These are phyloP conservation scores for Chlamydomonas eustigma DNA, from an alignment of 139 green algal species.

Conservation along the genomic window DNA sequence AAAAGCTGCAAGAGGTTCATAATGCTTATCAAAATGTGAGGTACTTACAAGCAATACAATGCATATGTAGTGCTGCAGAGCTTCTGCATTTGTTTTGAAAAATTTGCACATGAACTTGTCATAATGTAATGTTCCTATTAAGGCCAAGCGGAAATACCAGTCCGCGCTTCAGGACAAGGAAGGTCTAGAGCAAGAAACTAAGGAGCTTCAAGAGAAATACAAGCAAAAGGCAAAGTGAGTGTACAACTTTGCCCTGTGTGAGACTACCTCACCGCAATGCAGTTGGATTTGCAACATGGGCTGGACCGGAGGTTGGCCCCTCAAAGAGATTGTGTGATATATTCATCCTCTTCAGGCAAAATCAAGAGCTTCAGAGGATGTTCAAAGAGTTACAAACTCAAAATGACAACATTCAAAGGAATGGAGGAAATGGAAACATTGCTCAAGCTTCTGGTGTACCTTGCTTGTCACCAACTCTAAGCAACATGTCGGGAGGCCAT, in stretches of 20 bases:
- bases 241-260: too few relatives aligned
- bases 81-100: too few relatives aligned
- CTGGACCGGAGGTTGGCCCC: background rate
- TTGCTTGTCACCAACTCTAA: conserved; percentile 2
- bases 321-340: background rate
- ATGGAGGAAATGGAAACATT: conserved; percentile 8
- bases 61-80: too few relatives aligned
- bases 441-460: background rate
- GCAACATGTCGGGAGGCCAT: conserved; percentile 5
- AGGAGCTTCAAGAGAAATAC: conserved; percentile 72
- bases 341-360: conserved; percentile 39
- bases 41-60: too few relatives aligned
- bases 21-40: conserved; percentile 46
- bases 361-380: conserved; percentile 58
- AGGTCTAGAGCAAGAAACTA: conserved; percentile 51
- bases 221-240: conserved; percentile 58
- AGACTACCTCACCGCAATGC: too few relatives aligned
- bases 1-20: conserved; percentile 62
- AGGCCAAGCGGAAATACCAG: conserved; percentile 69
- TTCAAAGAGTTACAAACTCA: conserved; percentile 32
- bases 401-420: conserved; percentile 23
- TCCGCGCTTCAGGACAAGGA: conserved; percentile 40
- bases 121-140: conserved; percentile 19
- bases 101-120: too few relatives aligned
- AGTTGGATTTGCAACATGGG: background rate